Percentiles rank a stretch among this genome's conserved stretches.
These are phyloP conservation scores for Annulohypoxylon nitens DNA, from an alignment of 495 filamentous ascomycete species.

Conservation along the genomic window DNA sequence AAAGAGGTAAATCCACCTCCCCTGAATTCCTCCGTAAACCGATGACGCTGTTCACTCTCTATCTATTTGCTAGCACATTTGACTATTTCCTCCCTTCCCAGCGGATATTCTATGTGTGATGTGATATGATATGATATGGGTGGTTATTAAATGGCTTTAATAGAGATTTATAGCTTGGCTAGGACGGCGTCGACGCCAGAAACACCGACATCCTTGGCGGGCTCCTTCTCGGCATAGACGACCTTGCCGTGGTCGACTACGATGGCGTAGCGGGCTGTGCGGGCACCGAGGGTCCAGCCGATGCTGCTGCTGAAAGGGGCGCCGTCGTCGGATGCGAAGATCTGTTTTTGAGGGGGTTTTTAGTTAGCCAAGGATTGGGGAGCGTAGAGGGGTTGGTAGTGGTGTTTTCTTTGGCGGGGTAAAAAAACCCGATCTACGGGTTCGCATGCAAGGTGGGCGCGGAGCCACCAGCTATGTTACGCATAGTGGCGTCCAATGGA, in stretches of 20 bases:
- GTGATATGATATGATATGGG: not conserved
- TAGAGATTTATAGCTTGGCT: slow-evolving; percentile 68
- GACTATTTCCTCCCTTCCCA: not conserved
- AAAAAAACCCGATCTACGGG: not conserved
- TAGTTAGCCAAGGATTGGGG: not conserved
- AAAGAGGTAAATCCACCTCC: not conserved
- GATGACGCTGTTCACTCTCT: not conserved
- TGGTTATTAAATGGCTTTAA: too few species aligned
- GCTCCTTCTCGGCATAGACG: slow-evolving; percentile 85
- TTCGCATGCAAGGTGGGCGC: not conserved
- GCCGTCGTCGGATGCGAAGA: slow-evolving; percentile 87
- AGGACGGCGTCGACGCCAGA: slow-evolving; percentile 81
- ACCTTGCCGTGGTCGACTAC: slow-evolving; percentile 92
- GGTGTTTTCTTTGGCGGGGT: not conserved
- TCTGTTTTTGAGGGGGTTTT: slow-evolving; percentile 58
- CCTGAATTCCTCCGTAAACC: not conserved
- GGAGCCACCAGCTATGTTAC: not conserved
- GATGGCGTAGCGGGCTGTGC: slow-evolving; percentile 86
- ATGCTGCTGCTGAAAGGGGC: slow-evolving; percentile 82
- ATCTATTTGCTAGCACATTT: slow-evolving; percentile 3
- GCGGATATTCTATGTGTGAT: not conserved
- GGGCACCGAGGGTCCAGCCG: slow-evolving; percentile 82
- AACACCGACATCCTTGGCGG: slow-evolving; percentile 75
- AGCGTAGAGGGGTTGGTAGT: not conserved
- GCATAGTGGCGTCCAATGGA: slow-evolving; percentile 33